Evolutionary conservation across 352 stramenopile genomes (phyloP).

Genomic region (Phytopythium helicoides): DNA sequence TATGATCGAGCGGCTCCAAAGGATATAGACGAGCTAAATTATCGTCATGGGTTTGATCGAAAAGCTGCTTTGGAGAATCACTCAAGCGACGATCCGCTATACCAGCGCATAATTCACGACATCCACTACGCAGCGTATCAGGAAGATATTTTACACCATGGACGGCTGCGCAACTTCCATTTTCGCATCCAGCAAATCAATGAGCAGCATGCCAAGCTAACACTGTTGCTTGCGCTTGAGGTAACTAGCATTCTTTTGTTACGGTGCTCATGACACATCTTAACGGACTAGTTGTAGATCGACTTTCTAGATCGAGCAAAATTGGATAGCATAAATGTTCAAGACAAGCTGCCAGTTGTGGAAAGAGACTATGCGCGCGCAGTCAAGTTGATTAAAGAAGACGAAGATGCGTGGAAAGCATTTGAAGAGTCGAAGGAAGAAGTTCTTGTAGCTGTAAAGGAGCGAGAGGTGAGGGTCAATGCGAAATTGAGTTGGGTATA

Average conservation of each 20-base stretch:
- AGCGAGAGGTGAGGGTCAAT: conserved; percentile 34
- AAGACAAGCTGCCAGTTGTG: conserved; percentile 53
- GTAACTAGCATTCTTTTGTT: conserved; percentile 17
- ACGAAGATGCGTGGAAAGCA: conserved; percentile 21
- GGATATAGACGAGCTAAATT: conserved; percentile 71
- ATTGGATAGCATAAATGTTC: conserved; percentile 43
- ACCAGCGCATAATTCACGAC: conserved; percentile 47
- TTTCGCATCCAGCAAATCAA: conserved; percentile 62
- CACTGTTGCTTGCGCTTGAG: conserved; percentile 48
- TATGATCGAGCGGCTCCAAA: conserved; percentile 65
- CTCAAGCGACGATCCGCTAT: conserved; percentile 38
- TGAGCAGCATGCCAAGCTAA: conserved; percentile 31
- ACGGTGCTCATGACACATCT: neutral
- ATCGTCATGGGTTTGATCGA: conserved; percentile 58
- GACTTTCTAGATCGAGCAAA: conserved; percentile 47
- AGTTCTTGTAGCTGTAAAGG: conserved; percentile 30
- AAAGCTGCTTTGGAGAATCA: conserved; percentile 16
- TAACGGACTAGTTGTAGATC: conserved; percentile 18
- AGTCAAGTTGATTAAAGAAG: conserved; percentile 38
- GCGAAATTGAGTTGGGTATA: no score
- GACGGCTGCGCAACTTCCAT: conserved; percentile 62
- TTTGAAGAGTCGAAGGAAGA: conserved; percentile 26
- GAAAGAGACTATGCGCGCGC: conserved; percentile 54
- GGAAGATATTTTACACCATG: conserved; percentile 67
- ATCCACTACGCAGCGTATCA: conserved; percentile 54